Percentiles rank a stretch among this genome's conserved stretches.
phyloP scores from a whole-genome alignment of 192 early-diverging fungal genomes.

The Coemansia reversa region DNA sequence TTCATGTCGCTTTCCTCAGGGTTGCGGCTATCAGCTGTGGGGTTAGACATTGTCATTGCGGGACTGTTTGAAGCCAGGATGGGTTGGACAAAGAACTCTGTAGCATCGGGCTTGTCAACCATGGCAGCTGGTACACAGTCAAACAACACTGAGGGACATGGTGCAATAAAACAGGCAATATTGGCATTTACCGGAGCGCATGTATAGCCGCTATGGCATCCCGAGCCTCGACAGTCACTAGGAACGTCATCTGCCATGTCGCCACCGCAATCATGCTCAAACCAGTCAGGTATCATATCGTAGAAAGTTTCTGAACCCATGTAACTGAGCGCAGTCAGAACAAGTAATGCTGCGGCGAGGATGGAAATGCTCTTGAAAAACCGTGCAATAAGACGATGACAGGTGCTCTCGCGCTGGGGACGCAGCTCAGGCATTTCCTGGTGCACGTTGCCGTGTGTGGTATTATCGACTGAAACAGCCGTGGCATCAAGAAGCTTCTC shows the following conservation, averaged over 20 bases:
- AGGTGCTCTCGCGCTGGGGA: too few relatives aligned
- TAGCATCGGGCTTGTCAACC: constrained; percentile 24
- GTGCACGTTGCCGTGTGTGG: neutral
- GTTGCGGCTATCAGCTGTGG: neutral
- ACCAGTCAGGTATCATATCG: too few relatives aligned
- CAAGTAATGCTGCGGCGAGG: too few relatives aligned
- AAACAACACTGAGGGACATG: constrained; percentile 31
- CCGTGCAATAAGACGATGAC: too few relatives aligned
- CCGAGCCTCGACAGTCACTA: constrained; percentile 38
- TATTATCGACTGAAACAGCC: neutral
- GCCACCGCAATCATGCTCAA: too few relatives aligned
- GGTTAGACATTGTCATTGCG: neutral
- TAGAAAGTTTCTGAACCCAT: too few relatives aligned
- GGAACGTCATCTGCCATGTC: neutral
- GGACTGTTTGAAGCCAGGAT: constrained; percentile 3
- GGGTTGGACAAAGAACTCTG: constrained; percentile 14
- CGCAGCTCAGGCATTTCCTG: neutral
- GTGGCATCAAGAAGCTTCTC: constrained; percentile 8
- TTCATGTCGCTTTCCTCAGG: constrained; percentile 3
- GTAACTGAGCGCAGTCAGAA: too few relatives aligned
- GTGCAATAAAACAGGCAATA: constrained; percentile 34
- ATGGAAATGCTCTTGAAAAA: too few relatives aligned
- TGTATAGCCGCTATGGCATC: constrained; percentile 26
- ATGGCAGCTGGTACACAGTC: constrained; percentile 31
- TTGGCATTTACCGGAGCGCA: constrained; percentile 24